phyloP scores from a whole-genome alignment of 1,284 basidiomycete species.

The Prillingera fragicola region DNA sequence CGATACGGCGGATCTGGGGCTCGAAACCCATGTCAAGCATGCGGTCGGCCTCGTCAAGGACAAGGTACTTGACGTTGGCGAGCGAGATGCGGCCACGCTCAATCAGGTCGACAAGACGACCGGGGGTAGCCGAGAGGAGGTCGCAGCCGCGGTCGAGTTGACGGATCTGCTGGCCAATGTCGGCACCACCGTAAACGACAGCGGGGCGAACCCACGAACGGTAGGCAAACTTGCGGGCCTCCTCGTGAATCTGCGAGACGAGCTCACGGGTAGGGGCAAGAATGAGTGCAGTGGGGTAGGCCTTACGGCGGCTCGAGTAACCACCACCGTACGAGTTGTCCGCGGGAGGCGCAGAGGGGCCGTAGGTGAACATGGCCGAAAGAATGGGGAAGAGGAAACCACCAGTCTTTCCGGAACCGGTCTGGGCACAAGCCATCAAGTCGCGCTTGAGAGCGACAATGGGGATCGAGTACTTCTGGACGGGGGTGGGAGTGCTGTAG shows the following conservation, averaged over 20 bases:
- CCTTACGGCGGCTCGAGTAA: conserved; percentile 73
- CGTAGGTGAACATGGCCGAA: conserved; percentile 82
- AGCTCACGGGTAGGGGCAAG: conserved; percentile 97
- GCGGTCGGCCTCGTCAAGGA: conserved; percentile 98
- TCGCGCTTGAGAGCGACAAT: conserved; percentile 87
- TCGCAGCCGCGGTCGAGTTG: conserved; percentile 95
- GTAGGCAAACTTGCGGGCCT: conserved; percentile 98
- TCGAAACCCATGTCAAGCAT: conserved; percentile 99
- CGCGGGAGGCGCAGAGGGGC: conserved; percentile 62
- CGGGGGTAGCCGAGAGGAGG: conserved; percentile 94
- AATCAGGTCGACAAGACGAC: conserved; percentile 96
- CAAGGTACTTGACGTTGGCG: conserved; percentile 94
- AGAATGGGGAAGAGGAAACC: conserved; percentile 99
- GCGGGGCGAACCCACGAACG: conserved; percentile 99
- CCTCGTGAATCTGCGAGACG: conserved; percentile 98
- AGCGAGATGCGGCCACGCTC: conserved; percentile 96
- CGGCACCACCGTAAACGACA: conserved; percentile 98
- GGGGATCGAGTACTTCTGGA: conserved; percentile 99
- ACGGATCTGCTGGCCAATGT: conserved; percentile 92
- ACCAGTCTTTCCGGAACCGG: conserved; percentile 97
- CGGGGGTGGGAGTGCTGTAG: conserved; percentile 93
- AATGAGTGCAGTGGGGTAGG: conserved; percentile 91
- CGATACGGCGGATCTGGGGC: conserved; percentile 96
- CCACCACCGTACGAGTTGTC: conserved; percentile 53
- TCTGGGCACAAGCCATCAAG: conserved; percentile 99